Conservation (phyloP, 192 early-diverging fungal genomes). For the Coemansia sp. region DNA sequence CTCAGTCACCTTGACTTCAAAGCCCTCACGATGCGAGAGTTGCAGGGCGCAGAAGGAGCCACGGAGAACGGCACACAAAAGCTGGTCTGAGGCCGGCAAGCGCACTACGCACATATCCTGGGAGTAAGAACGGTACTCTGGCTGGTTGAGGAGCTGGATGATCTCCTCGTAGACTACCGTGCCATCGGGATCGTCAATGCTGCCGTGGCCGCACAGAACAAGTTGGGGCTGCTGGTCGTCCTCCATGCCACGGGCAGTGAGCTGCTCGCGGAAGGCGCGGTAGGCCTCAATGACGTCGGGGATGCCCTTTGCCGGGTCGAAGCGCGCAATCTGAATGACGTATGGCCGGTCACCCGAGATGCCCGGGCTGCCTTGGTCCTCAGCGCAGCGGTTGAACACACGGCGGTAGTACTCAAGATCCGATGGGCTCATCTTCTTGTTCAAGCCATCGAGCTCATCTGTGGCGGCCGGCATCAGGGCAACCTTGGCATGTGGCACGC, state of each 20-base stretch:
- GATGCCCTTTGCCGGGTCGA: conserved; percentile 86
- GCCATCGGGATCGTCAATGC: conserved; percentile 85
- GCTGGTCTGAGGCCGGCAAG: conserved; percentile 77
- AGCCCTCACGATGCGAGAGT: conserved; percentile 79
- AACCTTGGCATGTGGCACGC: conserved; percentile 66
- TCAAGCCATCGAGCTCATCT: conserved; percentile 81
- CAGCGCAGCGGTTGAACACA: conserved; percentile 77
- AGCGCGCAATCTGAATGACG: conserved; percentile 79
- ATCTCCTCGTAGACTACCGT: conserved; percentile 66
- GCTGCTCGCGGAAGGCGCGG: conserved; percentile 60
- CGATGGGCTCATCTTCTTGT: conserved; percentile 63
- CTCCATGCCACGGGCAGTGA: conserved; percentile 48
- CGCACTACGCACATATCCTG: conserved; percentile 64
- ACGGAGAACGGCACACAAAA: conserved; percentile 72
- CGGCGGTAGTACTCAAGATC: conserved; percentile 68
- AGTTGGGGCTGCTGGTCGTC: conserved; percentile 67
- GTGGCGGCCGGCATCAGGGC: conserved; percentile 74
- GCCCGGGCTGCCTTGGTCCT: conserved; percentile 67
- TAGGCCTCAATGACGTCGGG: conserved; percentile 74
- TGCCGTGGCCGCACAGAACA: conserved; percentile 75
- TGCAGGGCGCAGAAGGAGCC: conserved; percentile 74
- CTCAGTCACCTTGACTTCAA: conserved; percentile 86
- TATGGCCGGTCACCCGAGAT: conserved; percentile 68
- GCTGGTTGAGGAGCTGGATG: conserved; percentile 45
- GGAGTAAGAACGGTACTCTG: conserved; percentile 58